Evolutionary conservation across 192 early-diverging fungal species (phyloP), one percentile per base, ranked within the genome.

Genomic region (Backusella australiensis): DNA sequence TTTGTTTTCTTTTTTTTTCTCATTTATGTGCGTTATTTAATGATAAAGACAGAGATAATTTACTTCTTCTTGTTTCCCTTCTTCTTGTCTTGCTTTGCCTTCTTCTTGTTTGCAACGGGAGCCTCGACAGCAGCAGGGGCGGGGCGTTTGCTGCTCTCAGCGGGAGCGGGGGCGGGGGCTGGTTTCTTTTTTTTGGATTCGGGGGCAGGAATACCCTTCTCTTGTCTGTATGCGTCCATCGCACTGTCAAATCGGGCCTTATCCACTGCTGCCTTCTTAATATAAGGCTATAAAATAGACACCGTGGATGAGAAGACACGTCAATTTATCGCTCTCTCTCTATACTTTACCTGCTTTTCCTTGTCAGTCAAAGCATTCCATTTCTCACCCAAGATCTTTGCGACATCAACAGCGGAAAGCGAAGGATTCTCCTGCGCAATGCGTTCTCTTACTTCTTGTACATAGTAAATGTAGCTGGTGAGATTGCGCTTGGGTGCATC

Each of bases 291-390:
- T 36, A 23, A 9, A 12, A 11, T 3, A 23, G 6, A 26, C 32
- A 32, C 2, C 2, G 32, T 2, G 21, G 8, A 7, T n/a, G 46
- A 49, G 19, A 49, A 39, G 38, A 39, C 46, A 49, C 46, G 46
- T 49, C 6, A 4, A 44, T 49, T 0, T 49, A 11, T 44, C 12
- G 4, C 6, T 52, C n/a, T 26, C n/a, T 26, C 8, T 59, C 11
- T 9, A 9, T 59, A 35, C 4, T 38, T 49, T 71, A 71, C 69
- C 69, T 71, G 11, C 26, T 71, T 71, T 44, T 71, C 69, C 26
- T 44, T 41, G 17, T 71, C 69, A 71, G 69, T 2, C 39, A 71
- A 44, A n/a, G 17, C 26, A 41, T 71, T 71, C 69, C 69, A 71
- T n/a, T 46, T 71, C 1, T 42, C 39, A 21, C 69, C 69, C 17